Base-by-base conservation (phyloP, 1,139 yeast species). In the Saccharomyces hybrid region DNA sequence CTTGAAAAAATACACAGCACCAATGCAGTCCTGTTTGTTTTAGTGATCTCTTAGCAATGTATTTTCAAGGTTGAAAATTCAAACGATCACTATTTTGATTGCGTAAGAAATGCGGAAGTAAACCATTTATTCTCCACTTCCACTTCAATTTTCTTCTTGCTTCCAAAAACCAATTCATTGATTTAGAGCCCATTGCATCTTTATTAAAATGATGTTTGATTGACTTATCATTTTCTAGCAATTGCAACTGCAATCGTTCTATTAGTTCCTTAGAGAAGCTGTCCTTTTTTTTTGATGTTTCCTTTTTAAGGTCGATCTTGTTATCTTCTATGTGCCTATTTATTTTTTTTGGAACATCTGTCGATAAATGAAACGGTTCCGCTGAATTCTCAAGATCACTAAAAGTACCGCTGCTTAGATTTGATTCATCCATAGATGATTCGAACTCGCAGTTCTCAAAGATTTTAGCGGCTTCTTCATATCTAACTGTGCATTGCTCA, bases 401-500 rank as follows among this genome's bases (percentile, higher is more conserved):
- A 29, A 46, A 34, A 11, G 52, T 55, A 28, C 55, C 55, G 32
- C 38, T 38, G 19, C 56, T 55, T 11, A 56, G 52, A 32, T 55
- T 57, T 11, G 62, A 53, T 7, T 60, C 50, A 23, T 66, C 70
- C 6, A 58, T 48, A 3, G 67, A 59, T 1, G 64, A 57, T 42
- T 67, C 70, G 46, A 67, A 65, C 53, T 68, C 70, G 56, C 61
- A 72, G 28, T 69, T 64, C 31, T 72, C 75, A 38, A 75, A 58
- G 3, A 73, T 52, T 53, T 74, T 74, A 38, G 78, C 74, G 44
- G 82, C 75, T 47, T 73, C 74, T 62, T 83, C 88, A 64, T 83
- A 83, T 25, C 73, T 74, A 51, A 74, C 82, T 11, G 83, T 79
- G 61, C 91, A 85, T 54, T 78, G 79, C 53, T 80, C 79, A 63